Percentiles rank a stretch among this genome's conserved stretches.
Evolutionary conservation across 495 filamentous ascomycete species (phyloP).

Genomic region (Penicillium lagena): DNA sequence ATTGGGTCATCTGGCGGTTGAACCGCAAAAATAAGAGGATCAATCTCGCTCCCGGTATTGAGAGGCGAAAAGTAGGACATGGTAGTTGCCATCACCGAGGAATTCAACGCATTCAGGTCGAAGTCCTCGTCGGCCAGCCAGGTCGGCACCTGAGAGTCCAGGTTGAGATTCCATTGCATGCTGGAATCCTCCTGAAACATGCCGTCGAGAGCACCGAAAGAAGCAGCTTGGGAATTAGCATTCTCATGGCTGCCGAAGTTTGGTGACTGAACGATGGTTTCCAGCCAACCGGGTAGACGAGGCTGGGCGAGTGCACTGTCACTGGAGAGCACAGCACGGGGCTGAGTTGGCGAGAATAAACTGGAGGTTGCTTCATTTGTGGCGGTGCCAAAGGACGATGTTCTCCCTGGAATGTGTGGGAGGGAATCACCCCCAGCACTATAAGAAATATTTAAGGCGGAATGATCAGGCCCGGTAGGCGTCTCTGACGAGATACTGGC

Average conservation of each 20-base stretch:
- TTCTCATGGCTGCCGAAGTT: not conserved
- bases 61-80: slow-evolving; percentile 1
- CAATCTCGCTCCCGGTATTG: not conserved
- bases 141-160: slow-evolving; percentile 3
- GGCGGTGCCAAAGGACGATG: no score
- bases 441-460: no score
- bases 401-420: no score
- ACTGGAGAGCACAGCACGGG: not conserved
- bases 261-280: not conserved
- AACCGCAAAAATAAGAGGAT: not conserved
- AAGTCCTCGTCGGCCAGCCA: slow-evolving; percentile 20
- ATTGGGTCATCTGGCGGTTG: not conserved
- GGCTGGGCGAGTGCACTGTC: not conserved
- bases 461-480: no score
- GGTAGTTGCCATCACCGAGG: slow-evolving; percentile 7
- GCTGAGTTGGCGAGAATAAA: not conserved
- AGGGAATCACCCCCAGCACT: no score
- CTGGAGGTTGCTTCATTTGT: not conserved
- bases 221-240: not conserved
- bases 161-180: slow-evolving; percentile 3
- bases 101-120: slow-evolving; percentile 16
- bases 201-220: not conserved
- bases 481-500: no score
- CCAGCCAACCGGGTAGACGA: not conserved
- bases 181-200: not conserved